These are phyloP conservation scores for Coemansia sp. DNA, from an alignment of 192 early-diverging fungal species.

Conservation along the genomic window DNA sequence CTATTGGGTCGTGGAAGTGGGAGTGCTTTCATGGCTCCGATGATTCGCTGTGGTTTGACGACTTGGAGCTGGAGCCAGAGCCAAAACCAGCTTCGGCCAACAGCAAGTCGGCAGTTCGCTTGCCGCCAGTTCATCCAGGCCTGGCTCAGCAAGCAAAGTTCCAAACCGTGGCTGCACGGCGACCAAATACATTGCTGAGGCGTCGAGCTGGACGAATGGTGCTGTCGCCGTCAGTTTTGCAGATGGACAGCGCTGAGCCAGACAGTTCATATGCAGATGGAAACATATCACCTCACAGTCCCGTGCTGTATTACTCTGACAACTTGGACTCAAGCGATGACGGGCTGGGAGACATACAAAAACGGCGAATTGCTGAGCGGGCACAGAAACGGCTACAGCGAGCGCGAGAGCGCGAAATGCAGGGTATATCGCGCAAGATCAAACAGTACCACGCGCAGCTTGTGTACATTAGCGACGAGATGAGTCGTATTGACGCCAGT, in stretches of 20 bases:
- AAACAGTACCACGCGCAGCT: slow-evolving; percentile 43
- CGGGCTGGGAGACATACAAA: slow-evolving; percentile 2
- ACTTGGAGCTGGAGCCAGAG: not conserved
- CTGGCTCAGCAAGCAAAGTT: slow-evolving; percentile 9
- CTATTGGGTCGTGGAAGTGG: slow-evolving; percentile 50
- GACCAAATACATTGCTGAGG: slow-evolving; percentile 3
- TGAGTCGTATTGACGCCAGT: slow-evolving; percentile 29
- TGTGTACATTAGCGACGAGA: slow-evolving; percentile 31
- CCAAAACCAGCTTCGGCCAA: not conserved
- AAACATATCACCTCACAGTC: slow-evolving; percentile 12
- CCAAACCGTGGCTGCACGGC: slow-evolving; percentile 13
- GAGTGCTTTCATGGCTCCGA: slow-evolving; percentile 18
- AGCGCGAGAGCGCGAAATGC: slow-evolving; percentile 46
- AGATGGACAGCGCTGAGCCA: not conserved
- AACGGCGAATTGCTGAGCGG: slow-evolving; percentile 8
- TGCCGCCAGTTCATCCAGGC: slow-evolving; percentile 37
- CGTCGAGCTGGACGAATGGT: not conserved
- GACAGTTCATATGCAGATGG: not conserved
- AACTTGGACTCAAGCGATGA: slow-evolving; percentile 28
- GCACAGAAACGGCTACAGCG: slow-evolving; percentile 13
- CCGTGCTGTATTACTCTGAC: slow-evolving; percentile 23
- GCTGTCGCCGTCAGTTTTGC: slow-evolving; percentile 1
- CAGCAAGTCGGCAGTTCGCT: slow-evolving; percentile 11
- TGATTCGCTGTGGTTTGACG: slow-evolving; percentile 13
- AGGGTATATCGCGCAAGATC: slow-evolving; percentile 37